phyloP scores from a whole-genome alignment of 1,284 basidiomycete genomes.

The Cystobasidium sp. region DNA sequence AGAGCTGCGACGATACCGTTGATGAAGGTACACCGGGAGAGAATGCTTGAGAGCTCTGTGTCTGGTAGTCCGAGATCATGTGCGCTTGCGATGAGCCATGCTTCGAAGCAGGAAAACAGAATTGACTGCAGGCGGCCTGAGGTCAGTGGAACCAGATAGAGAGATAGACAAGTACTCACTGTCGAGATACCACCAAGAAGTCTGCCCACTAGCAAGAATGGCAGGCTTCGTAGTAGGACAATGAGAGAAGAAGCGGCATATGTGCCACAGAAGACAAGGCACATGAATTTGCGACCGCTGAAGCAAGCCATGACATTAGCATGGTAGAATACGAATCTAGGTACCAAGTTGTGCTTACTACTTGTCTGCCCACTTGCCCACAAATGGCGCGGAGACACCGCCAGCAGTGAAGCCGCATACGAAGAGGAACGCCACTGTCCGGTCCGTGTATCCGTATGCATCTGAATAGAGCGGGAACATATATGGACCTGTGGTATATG shows the following conservation, averaged over 20 bases:
- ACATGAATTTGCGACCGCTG: slow-evolving; percentile 70
- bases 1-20: slow-evolving; percentile 72
- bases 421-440: slow-evolving; percentile 69
- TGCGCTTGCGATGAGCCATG: slow-evolving; percentile 71
- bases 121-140: slow-evolving; percentile 60
- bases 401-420: slow-evolving; percentile 74
- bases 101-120: slow-evolving; percentile 73
- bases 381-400: slow-evolving; percentile 68
- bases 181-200: slow-evolving; percentile 71
- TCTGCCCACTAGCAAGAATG: slow-evolving; percentile 67
- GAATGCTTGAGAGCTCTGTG: slow-evolving; percentile 68
- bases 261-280: slow-evolving; percentile 69
- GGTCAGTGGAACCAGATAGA: background rate
- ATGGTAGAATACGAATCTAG: background rate
- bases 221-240: slow-evolving; percentile 65
- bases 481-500: slow-evolving; percentile 30
- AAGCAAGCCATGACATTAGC: slow-evolving; percentile 12
- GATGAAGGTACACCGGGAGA: slow-evolving; percentile 71
- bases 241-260: slow-evolving; percentile 67
- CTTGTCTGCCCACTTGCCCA: slow-evolving; percentile 75
- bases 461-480: slow-evolving; percentile 70
- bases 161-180: slow-evolving; percentile 7
- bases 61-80: slow-evolving; percentile 63
- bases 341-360: slow-evolving; percentile 61
- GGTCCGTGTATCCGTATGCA: slow-evolving; percentile 68